phyloP scores from a whole-genome alignment of 352 stramenopile genomes.

The Blastocystis sp. region DNA sequence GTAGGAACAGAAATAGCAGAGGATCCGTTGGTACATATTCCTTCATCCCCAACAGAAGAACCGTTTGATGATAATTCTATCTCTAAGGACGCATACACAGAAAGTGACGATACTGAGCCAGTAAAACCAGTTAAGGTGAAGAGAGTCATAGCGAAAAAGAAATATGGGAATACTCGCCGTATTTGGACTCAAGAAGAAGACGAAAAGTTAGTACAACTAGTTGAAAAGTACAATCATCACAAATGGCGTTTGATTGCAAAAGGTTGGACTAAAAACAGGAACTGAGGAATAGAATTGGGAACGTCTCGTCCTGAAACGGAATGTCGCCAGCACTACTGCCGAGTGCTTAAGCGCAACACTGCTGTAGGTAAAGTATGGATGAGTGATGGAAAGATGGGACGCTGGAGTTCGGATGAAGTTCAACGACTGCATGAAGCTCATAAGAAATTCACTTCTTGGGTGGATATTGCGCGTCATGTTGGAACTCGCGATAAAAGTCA shows the following conservation, averaged over 20 bases:
- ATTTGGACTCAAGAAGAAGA: background rate
- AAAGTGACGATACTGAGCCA: too few relatives aligned
- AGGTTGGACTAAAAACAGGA: background rate
- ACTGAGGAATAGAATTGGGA: background rate
- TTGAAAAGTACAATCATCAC: constrained; percentile 20
- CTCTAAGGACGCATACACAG: too few relatives aligned
- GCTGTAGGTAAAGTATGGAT: background rate
- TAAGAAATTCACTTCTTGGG: background rate
- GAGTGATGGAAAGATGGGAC: background rate
- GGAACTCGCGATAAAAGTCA: background rate
- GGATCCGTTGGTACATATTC: too few relatives aligned
- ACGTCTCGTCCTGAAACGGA: background rate
- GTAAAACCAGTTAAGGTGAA: too few relatives aligned
- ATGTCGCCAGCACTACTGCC: constrained; percentile 23
- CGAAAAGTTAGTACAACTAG: background rate
- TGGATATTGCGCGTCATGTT: background rate
- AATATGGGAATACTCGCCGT: background rate
- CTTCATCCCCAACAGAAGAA: too few relatives aligned
- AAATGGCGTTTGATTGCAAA: background rate
- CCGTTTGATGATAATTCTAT: too few relatives aligned
- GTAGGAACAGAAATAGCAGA: too few relatives aligned
- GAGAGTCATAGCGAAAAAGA: too few relatives aligned
- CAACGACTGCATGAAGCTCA: background rate
- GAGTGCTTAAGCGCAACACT: background rate
- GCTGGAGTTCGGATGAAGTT: constrained; percentile 22